Percentiles rank a stretch among this genome's conserved stretches.
These are phyloP conservation scores for Monilinia polystroma DNA, from an alignment of 2,329 filamentous ascomycete genomes.

Conservation along the genomic window DNA sequence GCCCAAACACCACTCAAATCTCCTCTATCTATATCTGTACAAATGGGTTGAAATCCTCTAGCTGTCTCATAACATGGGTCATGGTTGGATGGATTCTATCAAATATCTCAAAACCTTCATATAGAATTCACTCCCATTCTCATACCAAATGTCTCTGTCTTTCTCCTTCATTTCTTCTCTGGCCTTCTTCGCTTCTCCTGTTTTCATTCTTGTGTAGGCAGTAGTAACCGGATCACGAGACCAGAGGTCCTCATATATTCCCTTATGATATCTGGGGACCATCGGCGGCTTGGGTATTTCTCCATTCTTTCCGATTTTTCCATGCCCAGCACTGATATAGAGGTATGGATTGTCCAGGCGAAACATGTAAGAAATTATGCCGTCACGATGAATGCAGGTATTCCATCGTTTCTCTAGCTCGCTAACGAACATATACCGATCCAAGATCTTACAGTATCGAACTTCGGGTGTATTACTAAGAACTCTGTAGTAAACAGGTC, in stretches of 20 bases:
- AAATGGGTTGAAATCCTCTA: not conserved
- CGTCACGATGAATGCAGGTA: not conserved
- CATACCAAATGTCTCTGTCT: not conserved
- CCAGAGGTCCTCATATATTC: constrained; percentile 14
- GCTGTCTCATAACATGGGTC: no score
- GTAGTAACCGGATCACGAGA: no score
- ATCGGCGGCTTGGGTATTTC: not conserved
- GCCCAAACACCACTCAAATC: not conserved
- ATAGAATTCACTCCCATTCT: not conserved
- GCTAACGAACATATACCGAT: constrained; percentile 25
- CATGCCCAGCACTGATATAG: constrained; percentile 15
- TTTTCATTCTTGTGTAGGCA: not conserved
- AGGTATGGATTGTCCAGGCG: not conserved
- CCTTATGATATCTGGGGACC: constrained; percentile 1
- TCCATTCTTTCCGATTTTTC: not conserved
- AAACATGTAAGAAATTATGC: not conserved
- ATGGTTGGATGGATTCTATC: not conserved
- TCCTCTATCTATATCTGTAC: not conserved
- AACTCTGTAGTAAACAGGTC: constrained; percentile 25
- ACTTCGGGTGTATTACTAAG: constrained; percentile 25
- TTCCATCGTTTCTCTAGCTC: constrained; percentile 26
- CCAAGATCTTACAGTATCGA: constrained; percentile 25
- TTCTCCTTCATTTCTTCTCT: constrained; percentile 10
- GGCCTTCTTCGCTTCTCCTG: not conserved
- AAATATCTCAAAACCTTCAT: constrained; percentile 1